These are phyloP conservation scores for Fonsecaea nubica DNA, from an alignment of 2,329 filamentous ascomycete genomes.

Conservation along the genomic window DNA sequence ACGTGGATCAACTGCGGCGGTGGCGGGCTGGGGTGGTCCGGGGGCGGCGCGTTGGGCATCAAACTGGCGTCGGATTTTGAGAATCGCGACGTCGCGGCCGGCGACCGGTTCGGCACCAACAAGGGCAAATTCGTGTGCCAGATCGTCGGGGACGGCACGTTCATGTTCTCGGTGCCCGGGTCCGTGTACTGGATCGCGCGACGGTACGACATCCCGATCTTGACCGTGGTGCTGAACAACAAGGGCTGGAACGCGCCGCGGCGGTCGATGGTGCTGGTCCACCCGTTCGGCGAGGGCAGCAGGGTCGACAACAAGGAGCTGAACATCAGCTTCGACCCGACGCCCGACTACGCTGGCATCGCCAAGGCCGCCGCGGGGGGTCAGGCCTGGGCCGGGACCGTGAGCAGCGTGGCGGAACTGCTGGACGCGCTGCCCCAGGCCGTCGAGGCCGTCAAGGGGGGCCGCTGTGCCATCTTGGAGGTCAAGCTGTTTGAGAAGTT, in stretches of 20 bases:
- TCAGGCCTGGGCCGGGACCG: conserved; percentile 64
- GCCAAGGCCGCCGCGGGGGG: conserved; percentile 70
- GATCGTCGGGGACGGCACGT: conserved; percentile 72
- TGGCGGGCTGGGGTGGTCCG: conserved; percentile 80
- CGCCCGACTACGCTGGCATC: conserved; percentile 71
- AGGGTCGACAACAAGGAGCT: conserved; percentile 68
- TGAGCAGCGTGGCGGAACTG: conserved; percentile 63
- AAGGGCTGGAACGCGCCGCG: conserved; percentile 74
- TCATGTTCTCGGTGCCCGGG: conserved; percentile 68
- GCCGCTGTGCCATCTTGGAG: conserved; percentile 66
- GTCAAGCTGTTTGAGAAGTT: conserved; percentile 39
- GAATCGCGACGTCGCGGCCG: conserved; percentile 48
- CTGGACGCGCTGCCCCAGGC: conserved; percentile 62
- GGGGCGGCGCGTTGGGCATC: conserved; percentile 75
- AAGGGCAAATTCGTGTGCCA: conserved; percentile 68
- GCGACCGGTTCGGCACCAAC: conserved; percentile 40
- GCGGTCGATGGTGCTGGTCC: conserved; percentile 67
- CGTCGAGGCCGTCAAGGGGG: conserved; percentile 64
- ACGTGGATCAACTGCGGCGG: conserved; percentile 83
- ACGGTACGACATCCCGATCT: conserved; percentile 68
- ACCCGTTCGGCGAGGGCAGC: conserved; percentile 67
- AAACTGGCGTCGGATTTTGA: conserved; percentile 70
- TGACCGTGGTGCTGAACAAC: conserved; percentile 73
- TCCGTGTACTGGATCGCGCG: conserved; percentile 73
- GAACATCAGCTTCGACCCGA: conserved; percentile 70